These are phyloP conservation scores for Cutaneotrichosporon arboriforme DNA, from an alignment of 1,284 basidiomycete genomes.

Conservation along the genomic window DNA sequence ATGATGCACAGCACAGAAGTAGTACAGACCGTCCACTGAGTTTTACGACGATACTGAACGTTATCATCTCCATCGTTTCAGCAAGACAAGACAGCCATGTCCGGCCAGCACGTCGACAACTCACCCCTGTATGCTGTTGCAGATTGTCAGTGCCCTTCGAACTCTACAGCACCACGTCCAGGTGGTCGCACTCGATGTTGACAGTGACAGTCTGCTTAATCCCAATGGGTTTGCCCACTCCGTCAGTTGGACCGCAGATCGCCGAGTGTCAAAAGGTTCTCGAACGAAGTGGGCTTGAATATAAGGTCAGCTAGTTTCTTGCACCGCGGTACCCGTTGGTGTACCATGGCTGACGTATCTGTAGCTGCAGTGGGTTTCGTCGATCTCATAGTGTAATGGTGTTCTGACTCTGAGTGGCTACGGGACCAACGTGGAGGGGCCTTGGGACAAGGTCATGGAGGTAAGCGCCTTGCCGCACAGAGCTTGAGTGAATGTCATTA, in stretches of 20 bases:
- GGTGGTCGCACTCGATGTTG: too few relatives aligned
- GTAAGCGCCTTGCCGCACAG: constrained; percentile 12
- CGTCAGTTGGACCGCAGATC: constrained; percentile 49
- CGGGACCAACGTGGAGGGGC: constrained; percentile 82
- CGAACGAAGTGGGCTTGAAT: constrained; percentile 71
- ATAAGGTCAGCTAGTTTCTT: constrained; percentile 56
- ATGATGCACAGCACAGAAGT: too few relatives aligned
- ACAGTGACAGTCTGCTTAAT: constrained; percentile 44
- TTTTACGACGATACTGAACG: too few relatives aligned
- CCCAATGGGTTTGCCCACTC: constrained; percentile 44
- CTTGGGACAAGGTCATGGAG: constrained; percentile 66
- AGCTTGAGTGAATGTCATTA: too few relatives aligned
- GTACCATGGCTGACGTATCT: not conserved
- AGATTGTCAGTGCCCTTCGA: constrained; percentile 18
- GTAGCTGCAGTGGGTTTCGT: constrained; percentile 55
- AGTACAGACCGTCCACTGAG: too few relatives aligned
- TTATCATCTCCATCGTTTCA: not conserved
- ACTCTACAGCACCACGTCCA: too few relatives aligned
- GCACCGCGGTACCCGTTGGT: not conserved
- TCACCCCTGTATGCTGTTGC: constrained; percentile 22
- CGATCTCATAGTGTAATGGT: not conserved
- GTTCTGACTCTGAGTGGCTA: constrained; percentile 60
- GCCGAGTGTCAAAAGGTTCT: constrained; percentile 67
- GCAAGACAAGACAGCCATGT: not conserved
- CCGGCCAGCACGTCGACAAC: not conserved